Percentiles rank a stretch among this genome's conserved stretches.
Evolutionary conservation across 495 filamentous ascomycete genomes (phyloP).

Genomic region (Xylaria telfairii): DNA sequence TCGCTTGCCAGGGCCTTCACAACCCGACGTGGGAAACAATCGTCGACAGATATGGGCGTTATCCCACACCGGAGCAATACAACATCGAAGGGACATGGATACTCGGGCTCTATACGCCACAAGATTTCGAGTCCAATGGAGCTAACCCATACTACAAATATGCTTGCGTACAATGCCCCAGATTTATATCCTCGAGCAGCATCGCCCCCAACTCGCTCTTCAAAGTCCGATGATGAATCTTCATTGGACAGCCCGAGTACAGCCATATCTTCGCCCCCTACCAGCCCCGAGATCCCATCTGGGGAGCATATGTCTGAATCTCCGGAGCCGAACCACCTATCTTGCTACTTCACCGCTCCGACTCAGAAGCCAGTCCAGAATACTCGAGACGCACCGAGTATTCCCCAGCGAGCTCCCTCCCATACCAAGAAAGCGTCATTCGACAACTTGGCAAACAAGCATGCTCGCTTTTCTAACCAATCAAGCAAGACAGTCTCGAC

Average conservation of each 20-base stretch:
- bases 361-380: slow-evolving; percentile 46
- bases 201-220: slow-evolving; percentile 61
- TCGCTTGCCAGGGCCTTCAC: slow-evolving; percentile 74
- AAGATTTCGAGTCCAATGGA: slow-evolving; percentile 89
- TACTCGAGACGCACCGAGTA: slow-evolving; percentile 61
- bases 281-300: slow-evolving; percentile 77
- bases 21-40: slow-evolving; percentile 54
- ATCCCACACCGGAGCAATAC: slow-evolving; percentile 55
- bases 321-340: slow-evolving; percentile 77
- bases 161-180: slow-evolving; percentile 92
- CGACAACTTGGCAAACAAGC: slow-evolving; percentile 66
- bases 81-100: slow-evolving; percentile 42
- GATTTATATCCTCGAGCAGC: slow-evolving; percentile 65
- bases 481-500: slow-evolving; percentile 49
- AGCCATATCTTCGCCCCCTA: slow-evolving; percentile 62
- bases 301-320: slow-evolving; percentile 61
- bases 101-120: slow-evolving; percentile 49
- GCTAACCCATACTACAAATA: slow-evolving; percentile 92
- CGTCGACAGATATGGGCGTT: slow-evolving; percentile 43
- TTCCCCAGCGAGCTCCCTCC: slow-evolving; percentile 78
- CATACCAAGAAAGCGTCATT: slow-evolving; percentile 76
- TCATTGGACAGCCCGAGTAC: slow-evolving; percentile 65
- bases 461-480: slow-evolving; percentile 57
- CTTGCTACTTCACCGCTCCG: slow-evolving; percentile 73
- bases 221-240: slow-evolving; percentile 59